Base-by-base conservation (phyloP, 768 basidiomycete species). In the Collybiopsis luxurians region DNA sequence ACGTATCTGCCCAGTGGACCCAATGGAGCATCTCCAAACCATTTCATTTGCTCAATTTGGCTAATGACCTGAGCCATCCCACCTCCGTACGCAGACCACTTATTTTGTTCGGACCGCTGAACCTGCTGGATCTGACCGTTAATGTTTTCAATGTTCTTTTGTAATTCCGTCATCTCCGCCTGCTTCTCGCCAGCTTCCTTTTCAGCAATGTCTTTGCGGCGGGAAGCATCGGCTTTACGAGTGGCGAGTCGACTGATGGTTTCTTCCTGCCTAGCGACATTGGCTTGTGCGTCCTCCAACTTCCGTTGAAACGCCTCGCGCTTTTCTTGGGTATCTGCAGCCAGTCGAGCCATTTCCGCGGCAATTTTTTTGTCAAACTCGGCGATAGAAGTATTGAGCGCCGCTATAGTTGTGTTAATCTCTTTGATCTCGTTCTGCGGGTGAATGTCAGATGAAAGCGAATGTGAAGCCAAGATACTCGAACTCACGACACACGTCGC, bases 1-100 rank as follows among this genome's bases (percentile, higher is more conserved):
- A 98, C 87, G 66, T 83, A 79, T 48, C 80, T 59, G 0, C 96
- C 96, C 24, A 98, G 73, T 0, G 96, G 96, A 0, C 92, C 92
- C 31, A 91, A 69, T 0, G 90, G 90, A 19, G 64, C 65, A 45
- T 84, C 78, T 2, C 91, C 91, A 26, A 73, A 59, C 92, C 92
- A 93, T 4, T 55, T 71, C 67, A 71, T 73, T 27, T 62, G 64
- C 43, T 70, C 66, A 53, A 95, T 84, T 39, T 69, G 73, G 10
- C 76, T 75, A 43, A 90, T 63, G 7, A 92, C 77, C 0, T 62
- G 63, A 58, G 83, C 80, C 66, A 91, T 85, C 45, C 84, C 75
- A 30, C 65, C 68, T 2, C 90, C 90, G 60, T 84, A 92, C 2
- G 84, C 77, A 10, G 82, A 75, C 15, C 86, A 76, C 40, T 73